Percentiles rank a stretch among this genome's conserved stretches.
These are phyloP conservation scores for Salix udensis DNA, from an alignment of 345 rosid genomes.

Conservation along the genomic window DNA sequence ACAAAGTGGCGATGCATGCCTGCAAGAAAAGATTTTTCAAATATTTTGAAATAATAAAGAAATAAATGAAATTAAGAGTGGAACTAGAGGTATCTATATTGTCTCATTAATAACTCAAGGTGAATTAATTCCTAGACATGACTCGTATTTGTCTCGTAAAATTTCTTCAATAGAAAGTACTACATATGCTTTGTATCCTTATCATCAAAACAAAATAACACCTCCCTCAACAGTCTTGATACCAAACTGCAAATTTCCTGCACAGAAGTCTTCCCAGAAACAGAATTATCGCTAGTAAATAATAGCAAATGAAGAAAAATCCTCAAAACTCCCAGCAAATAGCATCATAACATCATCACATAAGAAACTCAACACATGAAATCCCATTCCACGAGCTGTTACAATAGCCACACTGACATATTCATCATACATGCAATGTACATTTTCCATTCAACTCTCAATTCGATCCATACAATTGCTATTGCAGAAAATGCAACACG, in stretches of 20 bases:
- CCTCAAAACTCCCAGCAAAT: neutral
- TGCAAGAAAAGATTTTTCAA: constrained; percentile 26
- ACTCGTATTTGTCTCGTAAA: neutral
- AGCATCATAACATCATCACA: neutral
- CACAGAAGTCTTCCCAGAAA: neutral
- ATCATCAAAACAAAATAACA: neutral
- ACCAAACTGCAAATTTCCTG: neutral
- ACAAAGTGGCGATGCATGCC: constrained; percentile 95
- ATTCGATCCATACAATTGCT: neutral
- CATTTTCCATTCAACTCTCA: neutral
- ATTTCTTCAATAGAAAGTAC: neutral
- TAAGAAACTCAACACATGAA: neutral
- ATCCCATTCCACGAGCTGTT: neutral
- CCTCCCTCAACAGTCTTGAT: neutral
- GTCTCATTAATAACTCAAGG: neutral
- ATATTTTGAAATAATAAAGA: neutral
- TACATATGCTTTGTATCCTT: neutral
- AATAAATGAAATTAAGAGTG: neutral
- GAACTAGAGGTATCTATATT: neutral
- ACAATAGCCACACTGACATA: neutral
- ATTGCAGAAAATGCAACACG: neutral
- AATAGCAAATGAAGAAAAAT: neutral
- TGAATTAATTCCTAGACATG: neutral
- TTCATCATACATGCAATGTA: neutral
- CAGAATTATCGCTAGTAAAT: neutral